Evolutionary conservation across 306 rosid genomes (phyloP).

Genomic region (Quercus aquifolioides): DNA sequence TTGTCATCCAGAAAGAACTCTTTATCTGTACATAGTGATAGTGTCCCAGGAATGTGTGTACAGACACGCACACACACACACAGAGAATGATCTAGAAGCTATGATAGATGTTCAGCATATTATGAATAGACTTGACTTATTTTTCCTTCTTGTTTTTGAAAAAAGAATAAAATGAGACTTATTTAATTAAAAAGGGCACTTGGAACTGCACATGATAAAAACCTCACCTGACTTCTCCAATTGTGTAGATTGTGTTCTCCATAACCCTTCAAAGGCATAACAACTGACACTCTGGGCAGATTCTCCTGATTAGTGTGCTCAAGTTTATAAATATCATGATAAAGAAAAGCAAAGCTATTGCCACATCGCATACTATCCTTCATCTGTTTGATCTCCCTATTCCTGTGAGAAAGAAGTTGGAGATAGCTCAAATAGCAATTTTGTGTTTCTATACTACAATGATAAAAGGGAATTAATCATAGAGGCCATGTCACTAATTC

Average conservation of each 20-base stretch:
- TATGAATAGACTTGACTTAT: neutral
- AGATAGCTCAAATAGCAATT: neutral
- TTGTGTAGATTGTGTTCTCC: slow-evolving; percentile 98
- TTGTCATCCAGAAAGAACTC: neutral
- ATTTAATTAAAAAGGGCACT: slow-evolving; percentile 10
- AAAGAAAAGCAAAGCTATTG: slow-evolving; percentile 79
- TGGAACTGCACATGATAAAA: slow-evolving; percentile 4
- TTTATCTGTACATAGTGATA: neutral
- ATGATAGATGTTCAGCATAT: too few relatives aligned
- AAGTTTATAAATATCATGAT: slow-evolving; percentile 71
- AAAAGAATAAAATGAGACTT: neutral
- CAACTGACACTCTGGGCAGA: slow-evolving; percentile 73
- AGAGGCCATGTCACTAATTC: neutral
- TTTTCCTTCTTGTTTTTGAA: neutral
- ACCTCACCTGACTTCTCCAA: slow-evolving; percentile 91
- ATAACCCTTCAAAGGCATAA: slow-evolving; percentile 96
- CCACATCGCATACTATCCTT: slow-evolving; percentile 49
- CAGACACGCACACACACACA: neutral
- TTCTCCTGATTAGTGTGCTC: slow-evolving; percentile 81
- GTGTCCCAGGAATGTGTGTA: neutral
- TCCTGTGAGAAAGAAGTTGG: slow-evolving; percentile 43
- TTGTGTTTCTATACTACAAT: neutral
- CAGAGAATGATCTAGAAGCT: neutral
- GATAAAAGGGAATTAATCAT: neutral
- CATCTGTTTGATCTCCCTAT: slow-evolving; percentile 69